These are phyloP conservation scores for Andrographis paniculata DNA, from an alignment of 305 asterid genomes.

Conservation along the genomic window DNA sequence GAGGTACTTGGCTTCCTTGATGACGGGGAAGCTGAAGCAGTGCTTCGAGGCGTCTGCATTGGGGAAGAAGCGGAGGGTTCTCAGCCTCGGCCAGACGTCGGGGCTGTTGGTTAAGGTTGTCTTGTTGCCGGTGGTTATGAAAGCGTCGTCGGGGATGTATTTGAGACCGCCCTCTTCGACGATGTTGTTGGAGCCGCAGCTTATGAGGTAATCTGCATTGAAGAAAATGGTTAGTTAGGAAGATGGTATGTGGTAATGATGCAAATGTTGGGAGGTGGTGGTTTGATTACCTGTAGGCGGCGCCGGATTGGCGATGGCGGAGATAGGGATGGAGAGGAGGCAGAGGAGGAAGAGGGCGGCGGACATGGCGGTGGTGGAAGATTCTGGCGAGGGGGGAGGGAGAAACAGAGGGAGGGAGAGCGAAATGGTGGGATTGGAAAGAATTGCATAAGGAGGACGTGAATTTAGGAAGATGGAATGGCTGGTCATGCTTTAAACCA, in stretches of 20 bases:
- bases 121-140: constrained; percentile 44
- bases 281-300: constrained; percentile 34
- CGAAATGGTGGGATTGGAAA: constrained; percentile 13
- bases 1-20: constrained; percentile 43
- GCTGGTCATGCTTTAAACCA: background rate
- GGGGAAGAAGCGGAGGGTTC: constrained; percentile 58
- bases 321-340: constrained; percentile 58
- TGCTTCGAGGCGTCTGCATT: constrained; percentile 34
- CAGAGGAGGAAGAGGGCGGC: constrained; percentile 74
- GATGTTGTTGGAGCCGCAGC: constrained; percentile 49
- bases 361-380: constrained; percentile 45
- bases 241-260: background rate
- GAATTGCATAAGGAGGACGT: constrained; percentile 24
- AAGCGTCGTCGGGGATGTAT: constrained; percentile 44
- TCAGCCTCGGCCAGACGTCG: constrained; percentile 37
- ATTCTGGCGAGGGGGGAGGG: constrained; percentile 25
- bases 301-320: constrained; percentile 33
- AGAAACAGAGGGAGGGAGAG: constrained; percentile 19
- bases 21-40: constrained; percentile 63
- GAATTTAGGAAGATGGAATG: constrained; percentile 29
- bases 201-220: constrained; percentile 46
- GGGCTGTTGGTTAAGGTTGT: constrained; percentile 34
- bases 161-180: constrained; percentile 37
- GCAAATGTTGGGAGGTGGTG: background rate
- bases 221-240: background rate